phyloP scores from a whole-genome alignment of 2,329 filamentous ascomycete genomes.

The Helicocarpus griseus region DNA sequence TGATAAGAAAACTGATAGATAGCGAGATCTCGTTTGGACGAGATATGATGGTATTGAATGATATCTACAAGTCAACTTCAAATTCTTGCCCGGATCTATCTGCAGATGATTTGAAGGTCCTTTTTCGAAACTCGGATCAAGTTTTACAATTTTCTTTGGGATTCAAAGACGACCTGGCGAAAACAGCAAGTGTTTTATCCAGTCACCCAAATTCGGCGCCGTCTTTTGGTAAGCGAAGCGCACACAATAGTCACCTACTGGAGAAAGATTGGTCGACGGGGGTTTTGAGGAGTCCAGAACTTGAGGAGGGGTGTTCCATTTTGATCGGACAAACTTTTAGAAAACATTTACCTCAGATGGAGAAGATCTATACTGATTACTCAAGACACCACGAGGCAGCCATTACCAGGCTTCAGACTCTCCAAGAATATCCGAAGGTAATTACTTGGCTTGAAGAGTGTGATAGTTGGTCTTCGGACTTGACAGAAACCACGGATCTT shows the following conservation, averaged over 20 bases:
- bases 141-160: slow-evolving; percentile 74
- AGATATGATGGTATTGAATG: background rate
- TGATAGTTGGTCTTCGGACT: background rate
- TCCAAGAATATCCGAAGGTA: background rate
- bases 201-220: background rate
- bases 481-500: background rate
- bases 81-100: background rate
- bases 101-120: slow-evolving; percentile 67
- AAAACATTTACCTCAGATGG: slow-evolving; percentile 47
- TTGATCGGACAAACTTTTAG: slow-evolving; percentile 50
- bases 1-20: background rate
- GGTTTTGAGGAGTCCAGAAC: slow-evolving; percentile 45
- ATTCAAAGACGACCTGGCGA: slow-evolving; percentile 71
- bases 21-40: background rate
- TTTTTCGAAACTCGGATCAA: slow-evolving; percentile 88
- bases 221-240: background rate
- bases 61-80: background rate
- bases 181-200: slow-evolving; percentile 54
- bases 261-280: background rate
- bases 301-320: slow-evolving; percentile 51
- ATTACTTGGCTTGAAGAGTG: background rate
- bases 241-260: background rate
- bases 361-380: slow-evolving; percentile 54
- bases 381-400: slow-evolving; percentile 55
- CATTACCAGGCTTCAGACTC: slow-evolving; percentile 33